Evolutionary conservation across 1,284 basidiomycete genomes (phyloP), one percentile per base, ranked within the genome.

Genomic region (Wolfiporia cocos): DNA sequence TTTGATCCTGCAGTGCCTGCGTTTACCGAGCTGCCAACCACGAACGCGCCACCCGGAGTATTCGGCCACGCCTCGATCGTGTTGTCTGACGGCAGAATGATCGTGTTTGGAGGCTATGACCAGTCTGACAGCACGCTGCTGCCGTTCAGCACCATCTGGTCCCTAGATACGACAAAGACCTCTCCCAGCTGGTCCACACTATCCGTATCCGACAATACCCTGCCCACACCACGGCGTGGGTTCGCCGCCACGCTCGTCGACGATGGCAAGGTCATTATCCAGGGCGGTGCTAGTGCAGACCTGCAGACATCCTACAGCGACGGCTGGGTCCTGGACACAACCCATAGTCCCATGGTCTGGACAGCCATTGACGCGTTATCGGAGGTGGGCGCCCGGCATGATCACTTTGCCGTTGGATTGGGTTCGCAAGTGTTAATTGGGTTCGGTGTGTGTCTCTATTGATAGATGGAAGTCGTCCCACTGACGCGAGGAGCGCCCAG

Each of bases 101-200:
- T 92, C n/a, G 74, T 89, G 2, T 71, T 92, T 42, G 90, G 89
- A 14, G 90, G 90, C 2, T 81, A 76, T 49, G 73, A 68, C 17
- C 72, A 68, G 4, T 74, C 76, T 2, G 59, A 63, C 38, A 65
- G 64, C 2, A 47, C 63, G 5, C 65, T 88, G 11, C 48, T 81
- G 1, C 67, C 81, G 0, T 70, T 90, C 52, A 67, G 68, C 21
- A 76, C 65, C 0, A 64, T 88, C 9, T 89, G 80, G 72, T 62
- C 68, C 1, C 63, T 92, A 34, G 76, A 91, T 54, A 84, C 79
- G 4, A 74, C 70, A 0, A 59, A 67, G 24, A 50, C 66, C 3
- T 54, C 61, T 11, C 62, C 66, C 3, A 50, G 56, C 2, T 92
- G 89, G 89, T 59, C 67, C 3, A 60, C 55, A 1, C 50, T 76